phyloP scores from a whole-genome alignment of 108 stramenopile species.

The Stephanodiscus triporus region DNA sequence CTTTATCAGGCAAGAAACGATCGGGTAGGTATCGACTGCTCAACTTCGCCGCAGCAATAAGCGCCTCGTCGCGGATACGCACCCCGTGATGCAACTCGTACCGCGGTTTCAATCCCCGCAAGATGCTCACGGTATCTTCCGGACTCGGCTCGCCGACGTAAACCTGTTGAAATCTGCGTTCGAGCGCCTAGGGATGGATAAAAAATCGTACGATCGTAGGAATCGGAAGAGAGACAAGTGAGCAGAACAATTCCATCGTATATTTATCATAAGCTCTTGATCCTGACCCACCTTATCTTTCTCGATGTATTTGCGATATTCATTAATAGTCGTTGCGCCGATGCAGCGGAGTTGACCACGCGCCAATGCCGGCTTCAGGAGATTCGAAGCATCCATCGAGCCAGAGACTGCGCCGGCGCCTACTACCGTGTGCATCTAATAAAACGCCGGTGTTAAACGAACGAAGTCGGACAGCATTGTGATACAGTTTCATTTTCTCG shows the following conservation, averaged over 20 bases:
- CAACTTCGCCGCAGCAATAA: constrained; percentile 96
- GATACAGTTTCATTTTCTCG: background rate
- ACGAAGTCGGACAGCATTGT: too few species aligned
- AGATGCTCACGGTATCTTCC: constrained; percentile 97
- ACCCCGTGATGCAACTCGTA: constrained; percentile 99
- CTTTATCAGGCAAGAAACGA: constrained; percentile 82
- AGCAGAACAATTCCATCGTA: background rate
- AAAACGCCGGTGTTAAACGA: background rate
- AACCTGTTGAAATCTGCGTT: constrained; percentile 99
- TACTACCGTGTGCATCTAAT: constrained; percentile 93
- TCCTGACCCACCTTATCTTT: constrained; percentile 77
- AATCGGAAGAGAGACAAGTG: background rate
- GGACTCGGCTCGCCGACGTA: constrained; percentile 93
- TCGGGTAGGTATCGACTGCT: constrained; percentile 96
- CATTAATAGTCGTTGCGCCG: constrained; percentile 97
- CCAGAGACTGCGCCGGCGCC: constrained; percentile 93
- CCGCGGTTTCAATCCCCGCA: constrained; percentile 95
- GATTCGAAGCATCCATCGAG: constrained; percentile 98
- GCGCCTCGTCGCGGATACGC: constrained; percentile 95
- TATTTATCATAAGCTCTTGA: background rate
- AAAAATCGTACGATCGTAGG: too few species aligned
- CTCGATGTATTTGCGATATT: constrained; percentile 97
- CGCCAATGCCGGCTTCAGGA: constrained; percentile 97
- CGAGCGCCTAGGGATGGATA: constrained; percentile 67
- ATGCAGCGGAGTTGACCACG: constrained; percentile 97